Conservation (phyloP, 192 early-diverging fungal genomes). For the Obelidium mucronatum region DNA sequence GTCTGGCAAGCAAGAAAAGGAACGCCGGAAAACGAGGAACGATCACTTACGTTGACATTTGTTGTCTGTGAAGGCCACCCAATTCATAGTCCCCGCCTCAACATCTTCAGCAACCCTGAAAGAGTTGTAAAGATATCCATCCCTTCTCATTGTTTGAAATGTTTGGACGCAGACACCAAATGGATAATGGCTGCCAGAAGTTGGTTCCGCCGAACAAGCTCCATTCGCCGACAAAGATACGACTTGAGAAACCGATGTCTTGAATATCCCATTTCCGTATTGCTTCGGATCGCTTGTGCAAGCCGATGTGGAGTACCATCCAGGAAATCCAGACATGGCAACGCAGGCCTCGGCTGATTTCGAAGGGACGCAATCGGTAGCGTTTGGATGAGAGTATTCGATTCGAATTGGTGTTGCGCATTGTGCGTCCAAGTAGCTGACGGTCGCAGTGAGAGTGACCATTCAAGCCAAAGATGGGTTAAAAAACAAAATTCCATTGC, state of each 20-base stretch:
- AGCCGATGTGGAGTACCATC: neutral
- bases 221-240: neutral
- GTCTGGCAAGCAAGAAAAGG: no score
- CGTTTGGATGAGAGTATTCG: neutral
- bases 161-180: neutral
- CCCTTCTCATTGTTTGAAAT: neutral
- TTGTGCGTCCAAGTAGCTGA: neutral
- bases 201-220: neutral
- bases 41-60: no score
- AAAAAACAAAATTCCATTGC: no score
- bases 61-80: neutral
- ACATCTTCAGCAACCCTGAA: neutral
- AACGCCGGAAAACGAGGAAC: no score
- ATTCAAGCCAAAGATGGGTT: no score
- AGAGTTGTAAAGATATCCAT: neutral
- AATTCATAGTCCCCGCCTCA: neutral
- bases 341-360: neutral
- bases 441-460: neutral
- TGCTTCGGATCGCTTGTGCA: neutral
- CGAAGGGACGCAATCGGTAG: neutral
- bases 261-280: neutral
- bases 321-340: neutral
- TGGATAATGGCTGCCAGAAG: neutral
- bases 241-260: neutral
- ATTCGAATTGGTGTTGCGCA: neutral